These are phyloP conservation scores for Chlamydomonas reinhardtii DNA, from an alignment of 163 green algal genomes.

Conservation along the genomic window DNA sequence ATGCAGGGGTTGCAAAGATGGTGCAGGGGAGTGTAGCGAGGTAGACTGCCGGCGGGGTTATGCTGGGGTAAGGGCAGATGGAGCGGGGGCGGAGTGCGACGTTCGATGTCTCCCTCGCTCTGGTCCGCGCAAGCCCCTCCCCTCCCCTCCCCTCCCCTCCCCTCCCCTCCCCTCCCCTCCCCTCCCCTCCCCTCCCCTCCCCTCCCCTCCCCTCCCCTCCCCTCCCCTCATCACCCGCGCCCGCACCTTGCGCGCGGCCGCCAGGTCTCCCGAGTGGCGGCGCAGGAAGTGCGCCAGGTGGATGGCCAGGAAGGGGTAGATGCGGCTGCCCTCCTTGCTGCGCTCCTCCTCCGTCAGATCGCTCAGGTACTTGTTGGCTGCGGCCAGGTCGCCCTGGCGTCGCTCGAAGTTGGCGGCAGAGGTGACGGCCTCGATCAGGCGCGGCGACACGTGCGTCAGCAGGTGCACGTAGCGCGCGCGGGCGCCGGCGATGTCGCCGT, in stretches of 20 bases:
- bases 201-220: not conserved
- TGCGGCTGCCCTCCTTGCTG: constrained; percentile 59
- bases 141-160: too few relatives aligned
- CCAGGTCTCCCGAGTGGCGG: constrained; percentile 38
- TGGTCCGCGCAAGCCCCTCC: too few relatives aligned
- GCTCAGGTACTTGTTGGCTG: constrained; percentile 56
- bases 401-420: constrained; percentile 84
- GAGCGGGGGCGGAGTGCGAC: too few relatives aligned
- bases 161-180: too few relatives aligned
- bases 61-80: too few relatives aligned
- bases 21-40: too few relatives aligned
- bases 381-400: constrained; percentile 65
- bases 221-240: too few relatives aligned
- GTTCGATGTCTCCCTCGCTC: too few relatives aligned
- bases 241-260: constrained; percentile 52
- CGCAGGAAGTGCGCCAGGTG: constrained; percentile 80
- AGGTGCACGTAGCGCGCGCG: constrained; percentile 58
- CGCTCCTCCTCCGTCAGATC: constrained; percentile 62
- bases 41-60: too few relatives aligned
- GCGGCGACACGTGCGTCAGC: constrained; percentile 65
- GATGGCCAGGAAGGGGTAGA: constrained; percentile 70
- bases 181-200: too few relatives aligned
- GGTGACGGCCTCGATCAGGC: constrained; percentile 70
- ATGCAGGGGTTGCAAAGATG: not conserved
- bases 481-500: constrained; percentile 67